Evolutionary conservation across 2,329 filamentous ascomycete species (phyloP), one percentile per base, ranked within the genome.

Genomic region (Paracorniculantispora psalliotae): DNA sequence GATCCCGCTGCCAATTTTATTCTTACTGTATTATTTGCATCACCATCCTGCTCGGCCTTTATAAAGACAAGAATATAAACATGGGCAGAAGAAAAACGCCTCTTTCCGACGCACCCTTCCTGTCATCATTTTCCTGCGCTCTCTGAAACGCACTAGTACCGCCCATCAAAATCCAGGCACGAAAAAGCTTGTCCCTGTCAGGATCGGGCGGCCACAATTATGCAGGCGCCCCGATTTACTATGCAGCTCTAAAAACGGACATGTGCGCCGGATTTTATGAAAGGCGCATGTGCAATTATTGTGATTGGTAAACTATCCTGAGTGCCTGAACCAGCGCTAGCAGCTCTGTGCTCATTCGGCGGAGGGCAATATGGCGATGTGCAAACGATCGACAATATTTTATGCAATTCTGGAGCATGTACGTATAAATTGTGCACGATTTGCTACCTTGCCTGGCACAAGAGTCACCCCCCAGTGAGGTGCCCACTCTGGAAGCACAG

Each of bases 131-230:
- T 33, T 50, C n/a, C 25, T 57, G 44, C 25, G 35, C 46, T 23
- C 19, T 57, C 46, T 57, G 54, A 57, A 57, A 57, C 54, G 46
- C 46, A 33, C 54, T 57, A 57, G 25, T 2, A 15, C 43, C 43
- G 33, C 33, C 35, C 13, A 30, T 54, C 21, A 46, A n/a, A n/a
- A n/a, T 48, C 39, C 53, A 47, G 53, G 53, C 44, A 56, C 53
- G n/a, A 56, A 39, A 41, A 49, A 57, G 33, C 54, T 48, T 48
- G 25, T 37, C 13, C n/a, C 15, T 21, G 4, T 35, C 7, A 33
- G 33, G 33, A 50, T 48, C 23, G 25, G 7, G 47, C 47, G 33
- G 28, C 28, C 37, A n/a, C n/a, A n/a, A n/a, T 41, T 17, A 30
- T 25, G 26, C 44, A 5, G 8, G 37, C 39, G 6, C 19, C 21